Evolutionary conservation across 179 eudicot species (phyloP).

Genomic region (Beta corolliflora): DNA sequence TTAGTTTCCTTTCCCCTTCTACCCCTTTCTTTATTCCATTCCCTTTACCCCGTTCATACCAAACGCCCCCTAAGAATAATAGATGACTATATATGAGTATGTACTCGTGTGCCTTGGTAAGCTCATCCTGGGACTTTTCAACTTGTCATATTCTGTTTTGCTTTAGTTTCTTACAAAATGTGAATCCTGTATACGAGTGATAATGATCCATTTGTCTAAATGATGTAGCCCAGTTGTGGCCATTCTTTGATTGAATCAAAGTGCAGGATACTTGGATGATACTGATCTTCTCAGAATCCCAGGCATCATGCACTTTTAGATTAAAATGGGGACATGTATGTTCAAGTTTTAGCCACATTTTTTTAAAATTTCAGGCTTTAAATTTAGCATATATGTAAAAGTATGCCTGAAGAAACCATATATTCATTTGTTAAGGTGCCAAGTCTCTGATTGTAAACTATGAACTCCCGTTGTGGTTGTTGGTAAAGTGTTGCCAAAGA

Average conservation of each 20-base stretch:
- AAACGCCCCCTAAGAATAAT: neutral
- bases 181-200: neutral
- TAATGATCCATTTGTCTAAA: neutral
- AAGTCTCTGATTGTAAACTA: neutral
- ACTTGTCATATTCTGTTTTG: neutral
- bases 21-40: too few relatives aligned
- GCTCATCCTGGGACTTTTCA: neutral
- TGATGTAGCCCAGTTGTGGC: neutral
- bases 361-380: neutral
- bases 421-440: neutral
- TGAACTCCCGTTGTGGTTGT: neutral
- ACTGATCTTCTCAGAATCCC: neutral
- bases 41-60: too few relatives aligned
- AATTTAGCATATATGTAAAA: neutral
- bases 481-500: too few relatives aligned
- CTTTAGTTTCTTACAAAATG: neutral
- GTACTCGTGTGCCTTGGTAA: neutral
- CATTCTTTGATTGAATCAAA: neutral
- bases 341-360: too few relatives aligned
- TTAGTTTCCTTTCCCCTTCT: too few relatives aligned
- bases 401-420: neutral
- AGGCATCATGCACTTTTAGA: neutral
- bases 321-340: neutral
- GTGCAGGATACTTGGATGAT: neutral
- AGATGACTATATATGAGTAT: neutral